phyloP scores from a whole-genome alignment of 768 basidiomycete genomes.

The Auricularia auricula-judae region DNA sequence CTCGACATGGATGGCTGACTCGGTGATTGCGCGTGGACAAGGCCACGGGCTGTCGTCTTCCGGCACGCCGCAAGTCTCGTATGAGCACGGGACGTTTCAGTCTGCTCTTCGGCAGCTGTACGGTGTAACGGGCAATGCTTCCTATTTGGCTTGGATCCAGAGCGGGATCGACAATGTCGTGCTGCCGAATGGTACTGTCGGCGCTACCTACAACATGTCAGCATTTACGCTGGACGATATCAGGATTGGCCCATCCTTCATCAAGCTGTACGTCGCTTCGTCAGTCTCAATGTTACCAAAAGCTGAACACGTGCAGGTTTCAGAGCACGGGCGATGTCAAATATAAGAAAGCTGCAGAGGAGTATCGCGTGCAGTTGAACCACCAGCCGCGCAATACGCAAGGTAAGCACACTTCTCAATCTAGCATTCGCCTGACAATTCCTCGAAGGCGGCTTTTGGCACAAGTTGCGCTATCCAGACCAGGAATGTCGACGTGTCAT shows the following conservation, averaged over 20 bases:
- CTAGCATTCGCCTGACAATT: conserved; percentile 19
- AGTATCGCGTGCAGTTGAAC: conserved; percentile 28
- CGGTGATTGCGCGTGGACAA: conserved; percentile 31
- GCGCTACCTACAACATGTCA: conserved; percentile 27
- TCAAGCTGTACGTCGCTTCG: conserved; percentile 23
- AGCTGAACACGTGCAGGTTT: conserved; percentile 16
- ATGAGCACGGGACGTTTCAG: conserved; percentile 30
- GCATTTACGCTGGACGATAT: conserved; percentile 23
- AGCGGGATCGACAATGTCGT: conserved; percentile 29
- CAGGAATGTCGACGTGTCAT: not conserved
- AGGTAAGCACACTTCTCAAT: conserved; percentile 39
- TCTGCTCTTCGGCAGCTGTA: conserved; percentile 32
- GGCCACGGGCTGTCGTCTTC: conserved; percentile 27
- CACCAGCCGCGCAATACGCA: conserved; percentile 32
- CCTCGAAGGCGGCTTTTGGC: not conserved
- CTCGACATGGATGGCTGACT: conserved; percentile 31
- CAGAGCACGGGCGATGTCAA: conserved; percentile 24
- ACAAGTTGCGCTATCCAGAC: not conserved
- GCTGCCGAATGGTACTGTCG: conserved; percentile 25
- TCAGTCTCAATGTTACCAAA: not conserved
- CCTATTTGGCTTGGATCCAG: conserved; percentile 32
- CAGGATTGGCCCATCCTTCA: conserved; percentile 29
- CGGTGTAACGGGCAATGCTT: conserved; percentile 29
- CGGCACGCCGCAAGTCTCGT: conserved; percentile 26
- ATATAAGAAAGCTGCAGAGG: conserved; percentile 31